Percentiles rank a stretch among this genome's conserved stretches.
These are phyloP conservation scores for Phragmites australis DNA, from an alignment of 176 grass and related monocot species.

Conservation along the genomic window DNA sequence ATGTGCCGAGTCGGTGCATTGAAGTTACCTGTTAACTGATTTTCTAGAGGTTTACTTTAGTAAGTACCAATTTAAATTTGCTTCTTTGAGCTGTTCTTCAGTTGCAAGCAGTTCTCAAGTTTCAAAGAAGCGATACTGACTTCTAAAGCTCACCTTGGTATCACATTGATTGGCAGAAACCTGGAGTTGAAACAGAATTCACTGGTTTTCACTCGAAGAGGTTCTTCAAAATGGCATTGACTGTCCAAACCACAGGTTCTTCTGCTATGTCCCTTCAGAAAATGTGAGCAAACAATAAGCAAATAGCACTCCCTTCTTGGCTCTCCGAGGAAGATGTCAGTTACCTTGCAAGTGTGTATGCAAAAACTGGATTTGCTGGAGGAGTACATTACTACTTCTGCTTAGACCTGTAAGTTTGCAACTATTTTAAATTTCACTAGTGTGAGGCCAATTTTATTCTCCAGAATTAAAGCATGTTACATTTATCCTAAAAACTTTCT, in stretches of 20 bases:
- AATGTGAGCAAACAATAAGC: slow-evolving; percentile 25
- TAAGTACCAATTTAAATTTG: background rate
- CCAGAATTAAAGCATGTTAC: background rate
- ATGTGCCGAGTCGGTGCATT: background rate
- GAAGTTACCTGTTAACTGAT: background rate
- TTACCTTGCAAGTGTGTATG: slow-evolving; percentile 54
- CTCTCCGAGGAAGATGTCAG: slow-evolving; percentile 68
- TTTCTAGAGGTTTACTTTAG: background rate
- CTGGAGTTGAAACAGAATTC: slow-evolving; percentile 62
- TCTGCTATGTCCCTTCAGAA: slow-evolving; percentile 42
- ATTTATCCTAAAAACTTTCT: background rate
- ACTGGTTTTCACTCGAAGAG: slow-evolving; percentile 45
- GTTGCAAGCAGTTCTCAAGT: background rate
- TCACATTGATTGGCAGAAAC: slow-evolving; percentile 44
- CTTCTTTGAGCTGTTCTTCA: background rate
- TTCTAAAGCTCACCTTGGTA: background rate
- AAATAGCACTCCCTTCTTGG: slow-evolving; percentile 57
- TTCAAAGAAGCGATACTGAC: background rate
- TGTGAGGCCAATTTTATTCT: background rate
- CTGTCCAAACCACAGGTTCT: slow-evolving; percentile 27
- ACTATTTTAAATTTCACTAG: background rate
- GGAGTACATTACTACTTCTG: slow-evolving; percentile 59
- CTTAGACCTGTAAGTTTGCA: slow-evolving; percentile 47
- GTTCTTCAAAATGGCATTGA: slow-evolving; percentile 57
- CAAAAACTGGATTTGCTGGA: slow-evolving; percentile 46